Evolutionary conservation across 345 rosid genomes (phyloP).

Genomic region (Murraya paniculata): DNA sequence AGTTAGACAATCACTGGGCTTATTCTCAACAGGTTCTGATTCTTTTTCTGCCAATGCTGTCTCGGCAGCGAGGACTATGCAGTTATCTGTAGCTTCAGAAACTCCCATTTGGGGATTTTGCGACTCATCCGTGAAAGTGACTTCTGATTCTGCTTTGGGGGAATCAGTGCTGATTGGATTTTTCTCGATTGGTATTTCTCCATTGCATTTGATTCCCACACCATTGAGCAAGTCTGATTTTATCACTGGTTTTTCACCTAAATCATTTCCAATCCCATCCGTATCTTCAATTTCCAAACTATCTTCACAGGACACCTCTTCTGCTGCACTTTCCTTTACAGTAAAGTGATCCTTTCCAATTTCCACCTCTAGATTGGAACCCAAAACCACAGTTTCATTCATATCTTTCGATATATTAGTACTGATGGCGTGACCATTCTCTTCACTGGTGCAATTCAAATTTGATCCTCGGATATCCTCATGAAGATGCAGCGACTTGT

Average conservation of each 20-base stretch:
- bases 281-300: conserved; percentile 11
- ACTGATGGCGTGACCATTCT: conserved; percentile 16
- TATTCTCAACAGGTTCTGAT: conserved; percentile 19
- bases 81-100: conserved; percentile 21
- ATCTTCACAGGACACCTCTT: conserved; percentile 15
- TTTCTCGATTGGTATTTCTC: conserved; percentile 9
- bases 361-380: neutral
- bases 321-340: conserved; percentile 1
- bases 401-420: neutral
- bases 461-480: conserved; percentile 15
- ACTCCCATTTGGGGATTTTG: neutral
- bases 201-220: conserved; percentile 13
- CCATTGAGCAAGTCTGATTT: conserved; percentile 4
- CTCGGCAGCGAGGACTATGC: conserved; percentile 6
- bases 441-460: conserved; percentile 13
- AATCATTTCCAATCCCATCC: conserved; percentile 9
- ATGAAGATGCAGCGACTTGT: neutral
- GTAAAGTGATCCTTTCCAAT: neutral
- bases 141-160: conserved; percentile 15
- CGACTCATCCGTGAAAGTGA: conserved; percentile 1
- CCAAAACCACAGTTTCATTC: conserved; percentile 15
- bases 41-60: conserved; percentile 7
- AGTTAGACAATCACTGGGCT: neutral
- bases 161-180: conserved; percentile 9
- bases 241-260: neutral